Evolutionary conservation across 2,329 filamentous ascomycete genomes (phyloP).

Genomic region (Fusarium tricinctum): DNA sequence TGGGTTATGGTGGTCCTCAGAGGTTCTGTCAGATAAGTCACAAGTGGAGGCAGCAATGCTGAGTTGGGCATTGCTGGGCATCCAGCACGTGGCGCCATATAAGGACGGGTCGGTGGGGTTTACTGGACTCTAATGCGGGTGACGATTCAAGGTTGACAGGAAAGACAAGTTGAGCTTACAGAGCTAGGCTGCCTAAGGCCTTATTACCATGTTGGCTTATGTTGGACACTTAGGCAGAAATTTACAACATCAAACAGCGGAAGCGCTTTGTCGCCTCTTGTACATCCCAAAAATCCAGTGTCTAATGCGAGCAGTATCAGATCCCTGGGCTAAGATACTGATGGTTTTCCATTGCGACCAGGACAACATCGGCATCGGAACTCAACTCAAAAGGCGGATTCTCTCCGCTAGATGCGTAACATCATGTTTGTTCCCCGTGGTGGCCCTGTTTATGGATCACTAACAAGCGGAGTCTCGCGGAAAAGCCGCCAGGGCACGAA

Average conservation of each 20-base stretch:
- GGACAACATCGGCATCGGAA: constrained; percentile 14
- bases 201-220: constrained; percentile 11
- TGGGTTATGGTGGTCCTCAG: constrained; percentile 15
- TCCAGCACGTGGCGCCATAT: constrained; percentile 50
- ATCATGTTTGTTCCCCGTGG: constrained; percentile 29
- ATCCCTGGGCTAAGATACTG: constrained; percentile 8
- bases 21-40: constrained; percentile 21
- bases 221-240: constrained; percentile 32
- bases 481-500: constrained; percentile 17
- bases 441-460: constrained; percentile 23
- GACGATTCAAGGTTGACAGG: constrained; percentile 40
- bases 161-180: constrained; percentile 15
- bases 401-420: constrained; percentile 38
- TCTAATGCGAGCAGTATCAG: constrained; percentile 2
- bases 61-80: constrained; percentile 45
- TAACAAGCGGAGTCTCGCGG: constrained; percentile 28
- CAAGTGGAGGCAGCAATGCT: constrained; percentile 31
- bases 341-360: constrained; percentile 18
- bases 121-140: constrained; percentile 29
- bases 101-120: constrained; percentile 45
- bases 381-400: constrained; percentile 12
- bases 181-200: constrained; percentile 8
- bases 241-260: constrained; percentile 16
- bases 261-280: not conserved
- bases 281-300: constrained; percentile 9